A percentile compares a stretch with the other conserved stretches of the same genome.
phyloP scores from a whole-genome alignment of 2,329 filamentous ascomycete genomes.

The Neurospora sp. region DNA sequence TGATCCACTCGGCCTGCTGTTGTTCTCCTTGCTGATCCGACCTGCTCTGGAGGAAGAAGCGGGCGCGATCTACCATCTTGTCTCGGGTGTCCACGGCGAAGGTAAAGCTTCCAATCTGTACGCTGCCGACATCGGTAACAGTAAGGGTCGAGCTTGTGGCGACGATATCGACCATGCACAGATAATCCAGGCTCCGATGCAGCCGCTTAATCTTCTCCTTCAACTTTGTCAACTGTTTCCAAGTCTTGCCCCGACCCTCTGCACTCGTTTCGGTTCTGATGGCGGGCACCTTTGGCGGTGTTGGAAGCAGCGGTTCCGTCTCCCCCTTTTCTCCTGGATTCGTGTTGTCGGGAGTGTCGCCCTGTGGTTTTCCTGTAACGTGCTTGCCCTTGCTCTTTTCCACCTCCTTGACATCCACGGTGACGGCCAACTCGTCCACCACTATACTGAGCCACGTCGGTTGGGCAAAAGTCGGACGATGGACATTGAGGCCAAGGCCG shows the following conservation, averaged over 20 bases:
- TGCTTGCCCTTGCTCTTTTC: slow-evolving; percentile 34
- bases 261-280: slow-evolving; percentile 21
- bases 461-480: slow-evolving; percentile 91
- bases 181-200: slow-evolving; percentile 79
- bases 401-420: slow-evolving; percentile 63
- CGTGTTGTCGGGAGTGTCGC: slow-evolving; percentile 19
- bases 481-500: slow-evolving; percentile 76
- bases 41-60: slow-evolving; percentile 75
- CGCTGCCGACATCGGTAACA: slow-evolving; percentile 68
- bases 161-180: slow-evolving; percentile 80
- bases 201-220: slow-evolving; percentile 82
- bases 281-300: slow-evolving; percentile 19
- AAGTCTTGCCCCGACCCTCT: slow-evolving; percentile 56
- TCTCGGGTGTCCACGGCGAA: slow-evolving; percentile 82
- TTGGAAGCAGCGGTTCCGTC: not conserved
- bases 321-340: slow-evolving; percentile 1
- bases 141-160: slow-evolving; percentile 70
- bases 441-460: slow-evolving; percentile 94
- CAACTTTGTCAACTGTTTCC: slow-evolving; percentile 65
- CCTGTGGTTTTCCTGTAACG: not conserved
- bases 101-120: slow-evolving; percentile 77
- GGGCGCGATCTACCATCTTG: slow-evolving; percentile 83
- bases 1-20: slow-evolving; percentile 86
- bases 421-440: slow-evolving; percentile 74
- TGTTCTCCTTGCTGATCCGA: slow-evolving; percentile 48